Conservation (phyloP, 2,329 filamentous ascomycete species). For the Neonectria neomacrospora region DNA sequence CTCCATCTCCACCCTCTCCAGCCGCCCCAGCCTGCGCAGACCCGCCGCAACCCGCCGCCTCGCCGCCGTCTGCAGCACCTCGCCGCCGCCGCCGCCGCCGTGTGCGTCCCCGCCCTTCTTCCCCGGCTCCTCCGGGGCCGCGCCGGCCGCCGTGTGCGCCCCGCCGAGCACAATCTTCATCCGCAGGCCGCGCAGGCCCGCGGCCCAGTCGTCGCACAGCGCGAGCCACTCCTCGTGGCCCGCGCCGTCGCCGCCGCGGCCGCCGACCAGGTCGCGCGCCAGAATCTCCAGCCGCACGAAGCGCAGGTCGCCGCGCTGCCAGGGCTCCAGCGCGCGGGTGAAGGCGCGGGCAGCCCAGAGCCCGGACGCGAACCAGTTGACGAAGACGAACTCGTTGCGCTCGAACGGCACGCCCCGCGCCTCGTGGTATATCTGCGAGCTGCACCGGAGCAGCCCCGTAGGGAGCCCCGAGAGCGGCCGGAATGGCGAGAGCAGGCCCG, state of each 20-base stretch:
- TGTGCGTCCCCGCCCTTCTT: constrained; percentile 29
- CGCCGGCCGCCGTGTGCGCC: constrained; percentile 17
- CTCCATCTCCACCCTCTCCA: constrained; percentile 56
- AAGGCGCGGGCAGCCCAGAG: constrained; percentile 55
- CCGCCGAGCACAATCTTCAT: constrained; percentile 51
- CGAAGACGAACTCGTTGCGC: constrained; percentile 59
- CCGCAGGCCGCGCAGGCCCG: constrained; percentile 52
- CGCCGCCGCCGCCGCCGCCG: constrained; percentile 31
- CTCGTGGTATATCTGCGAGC: constrained; percentile 57
- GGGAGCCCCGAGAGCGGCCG: constrained; percentile 55
- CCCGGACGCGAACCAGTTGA: constrained; percentile 59
- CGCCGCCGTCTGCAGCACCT: constrained; percentile 31
- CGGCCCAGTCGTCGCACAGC: constrained; percentile 51
- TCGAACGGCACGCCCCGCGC: constrained; percentile 53
- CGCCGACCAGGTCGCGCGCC: constrained; percentile 49
- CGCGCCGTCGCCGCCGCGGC: constrained; percentile 35
- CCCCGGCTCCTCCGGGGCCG: constrained; percentile 28
- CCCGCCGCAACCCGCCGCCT: constrained; percentile 43
- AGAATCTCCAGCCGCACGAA: constrained; percentile 56
- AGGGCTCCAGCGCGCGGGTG: constrained; percentile 48
- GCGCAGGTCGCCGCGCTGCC: constrained; percentile 57
- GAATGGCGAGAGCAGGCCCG: constrained; percentile 45
- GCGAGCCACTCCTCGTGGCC: constrained; percentile 49
- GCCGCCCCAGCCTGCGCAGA: constrained; percentile 45
- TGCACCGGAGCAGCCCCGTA: constrained; percentile 51